Base-by-base conservation (phyloP, 2,329 filamentous ascomycete species). In the Sclerotinia glacialis region DNA sequence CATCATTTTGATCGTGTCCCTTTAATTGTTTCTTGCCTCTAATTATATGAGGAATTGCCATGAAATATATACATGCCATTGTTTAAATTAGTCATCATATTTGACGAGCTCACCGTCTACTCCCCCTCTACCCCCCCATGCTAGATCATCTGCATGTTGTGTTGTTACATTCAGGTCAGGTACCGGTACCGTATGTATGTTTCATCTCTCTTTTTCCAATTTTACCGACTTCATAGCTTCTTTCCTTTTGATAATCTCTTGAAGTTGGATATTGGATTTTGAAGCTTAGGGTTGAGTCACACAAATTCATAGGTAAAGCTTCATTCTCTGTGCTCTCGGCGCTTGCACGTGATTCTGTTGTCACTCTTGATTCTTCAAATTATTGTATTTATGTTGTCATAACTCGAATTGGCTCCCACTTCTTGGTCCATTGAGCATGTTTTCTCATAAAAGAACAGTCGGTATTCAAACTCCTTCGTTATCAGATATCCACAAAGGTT, bases 91-190 rank as follows among this genome's bases (percentile, higher is more conserved):
- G 40, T 46, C 16, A 56, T 56, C 55, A 8, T 3, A 34, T 7
- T 12, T 21, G 26, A 59, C 5, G 7, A 46, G 40, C 55, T 52
- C 50, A 52, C 50, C 50, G 50, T 52, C 26, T 31, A 31, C 18
- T n/a, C n/a, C n/a, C n/a, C n/a, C n/a, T n/a, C n/a, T n/a, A n/a
- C n/a, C n/a, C 26, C 23, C 55, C 55, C 55, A 59, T 46, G 55
- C 40, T 31, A n/a, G 55, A 12, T 7, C 40, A 16, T n/a, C 18
- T 59, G 55, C 55, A 59, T 23, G 55, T 16, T 46, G 55, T 46
- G 55, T n/a, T 59, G 55, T 59, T 55, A 9, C 53, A 40, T 55
- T n/a, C 53, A 37, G 14, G 47, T n/a, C n/a, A n/a, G n/a, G n/a
- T n/a, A n/a, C n/a, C n/a, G n/a, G n/a, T 40, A 55, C 53, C 23